Evolutionary conservation across 208 protist genomes (phyloP).

Genomic region (Acanthamoeba royreba): DNA sequence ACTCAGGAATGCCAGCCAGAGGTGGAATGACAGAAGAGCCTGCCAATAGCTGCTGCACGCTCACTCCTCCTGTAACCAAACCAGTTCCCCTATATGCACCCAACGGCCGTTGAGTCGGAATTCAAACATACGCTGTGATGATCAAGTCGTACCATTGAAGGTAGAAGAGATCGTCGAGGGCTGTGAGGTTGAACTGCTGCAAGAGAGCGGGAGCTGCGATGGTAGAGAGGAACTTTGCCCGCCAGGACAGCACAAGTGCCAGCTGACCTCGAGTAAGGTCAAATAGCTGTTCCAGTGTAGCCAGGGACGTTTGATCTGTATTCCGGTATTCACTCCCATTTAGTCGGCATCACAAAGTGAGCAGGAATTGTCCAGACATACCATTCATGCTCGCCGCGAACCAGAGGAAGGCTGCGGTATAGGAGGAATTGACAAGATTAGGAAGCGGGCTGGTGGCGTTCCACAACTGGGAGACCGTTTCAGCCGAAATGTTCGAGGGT

Average conservation of each 20-base stretch:
- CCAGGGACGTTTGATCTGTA: neutral
- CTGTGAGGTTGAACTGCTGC: neutral
- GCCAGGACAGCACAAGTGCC: neutral
- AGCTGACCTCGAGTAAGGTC: neutral
- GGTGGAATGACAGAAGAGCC: neutral
- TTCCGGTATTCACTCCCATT: no score
- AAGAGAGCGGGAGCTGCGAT: neutral
- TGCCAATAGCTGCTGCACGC: neutral
- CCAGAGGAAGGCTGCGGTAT: neutral
- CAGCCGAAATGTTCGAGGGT: neutral
- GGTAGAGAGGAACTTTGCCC: neutral
- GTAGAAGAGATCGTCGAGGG: neutral
- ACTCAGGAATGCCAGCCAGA: neutral
- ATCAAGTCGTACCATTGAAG: neutral
- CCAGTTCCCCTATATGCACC: neutral
- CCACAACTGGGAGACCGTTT: neutral
- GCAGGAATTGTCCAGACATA: no score
- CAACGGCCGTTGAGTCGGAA: no score
- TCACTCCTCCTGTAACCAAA: neutral
- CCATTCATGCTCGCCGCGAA: neutral
- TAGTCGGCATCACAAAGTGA: no score
- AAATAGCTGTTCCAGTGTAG: neutral
- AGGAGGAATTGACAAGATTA: slow-evolving; percentile 6
- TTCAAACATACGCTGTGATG: no score
- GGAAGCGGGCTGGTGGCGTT: neutral